These are phyloP conservation scores for Kernera saxatilis DNA, from an alignment of 345 rosid genomes.

Conservation along the genomic window DNA sequence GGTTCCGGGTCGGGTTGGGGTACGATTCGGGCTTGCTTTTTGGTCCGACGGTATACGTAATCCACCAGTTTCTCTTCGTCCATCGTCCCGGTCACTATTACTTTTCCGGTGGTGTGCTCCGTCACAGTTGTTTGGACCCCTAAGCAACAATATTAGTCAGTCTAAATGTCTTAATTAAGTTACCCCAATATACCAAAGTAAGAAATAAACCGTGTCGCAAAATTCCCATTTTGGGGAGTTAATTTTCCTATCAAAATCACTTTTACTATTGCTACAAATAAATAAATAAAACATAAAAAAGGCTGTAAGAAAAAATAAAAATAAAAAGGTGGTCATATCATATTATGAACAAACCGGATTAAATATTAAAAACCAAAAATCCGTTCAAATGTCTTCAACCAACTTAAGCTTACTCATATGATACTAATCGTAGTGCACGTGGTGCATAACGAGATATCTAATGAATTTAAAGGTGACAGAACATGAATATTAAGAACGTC, in stretches of 20 bases:
- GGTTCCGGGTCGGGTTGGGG: conserved; percentile 69
- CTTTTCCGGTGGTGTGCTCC: conserved; percentile 65
- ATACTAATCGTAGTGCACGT: neutral
- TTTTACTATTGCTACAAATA: no score
- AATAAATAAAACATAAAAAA: no score
- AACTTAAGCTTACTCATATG: no score
- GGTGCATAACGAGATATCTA: neutral
- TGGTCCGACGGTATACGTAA: conserved; percentile 73
- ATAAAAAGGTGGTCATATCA: no score
- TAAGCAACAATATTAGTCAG: conserved; percentile 14
- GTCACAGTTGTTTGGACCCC: conserved; percentile 79
- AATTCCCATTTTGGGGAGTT: neutral
- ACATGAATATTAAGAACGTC: neutral
- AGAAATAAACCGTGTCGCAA: neutral
- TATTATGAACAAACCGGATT: no score
- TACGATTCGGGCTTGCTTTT: conserved; percentile 73
- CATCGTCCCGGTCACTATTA: conserved; percentile 87
- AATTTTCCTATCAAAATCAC: neutral
- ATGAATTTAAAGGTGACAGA: neutral
- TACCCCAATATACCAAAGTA: neutral
- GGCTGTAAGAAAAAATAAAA: no score
- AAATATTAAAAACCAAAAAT: no score
- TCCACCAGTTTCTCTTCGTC: conserved; percentile 74
- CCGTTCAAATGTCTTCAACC: no score
- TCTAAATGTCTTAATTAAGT: neutral